Conservation (phyloP, 2,329 filamentous ascomycete genomes). For the Esteya vermicola region DNA sequence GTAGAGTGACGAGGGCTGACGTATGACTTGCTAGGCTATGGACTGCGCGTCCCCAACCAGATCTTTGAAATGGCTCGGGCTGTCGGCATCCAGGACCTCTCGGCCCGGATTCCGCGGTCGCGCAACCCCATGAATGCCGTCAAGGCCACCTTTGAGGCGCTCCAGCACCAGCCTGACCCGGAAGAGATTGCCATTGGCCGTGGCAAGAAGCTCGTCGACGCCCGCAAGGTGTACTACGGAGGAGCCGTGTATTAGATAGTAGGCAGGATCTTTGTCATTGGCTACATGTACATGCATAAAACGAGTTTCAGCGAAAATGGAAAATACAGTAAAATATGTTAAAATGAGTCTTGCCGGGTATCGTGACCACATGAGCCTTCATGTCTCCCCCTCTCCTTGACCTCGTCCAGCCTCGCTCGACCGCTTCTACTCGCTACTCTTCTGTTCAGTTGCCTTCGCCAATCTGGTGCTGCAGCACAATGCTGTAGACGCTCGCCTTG, state of each 20-base stretch:
- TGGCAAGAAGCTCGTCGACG: constrained; percentile 92
- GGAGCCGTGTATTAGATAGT: constrained; percentile 57
- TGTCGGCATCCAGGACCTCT: constrained; percentile 74
- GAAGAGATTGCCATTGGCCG: constrained; percentile 80
- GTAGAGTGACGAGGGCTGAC: no score
- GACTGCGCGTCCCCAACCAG: constrained; percentile 76
- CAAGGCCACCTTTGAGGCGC: constrained; percentile 75
- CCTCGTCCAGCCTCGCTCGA: no score
- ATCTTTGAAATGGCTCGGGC: constrained; percentile 91
- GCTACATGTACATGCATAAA: no score
- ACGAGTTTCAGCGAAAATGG: background rate
- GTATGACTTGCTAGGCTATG: constrained; percentile 53
- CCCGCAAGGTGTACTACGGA: constrained; percentile 92
- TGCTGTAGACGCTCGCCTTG: constrained; percentile 97
- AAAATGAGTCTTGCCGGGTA: no score
- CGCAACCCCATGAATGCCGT: constrained; percentile 97
- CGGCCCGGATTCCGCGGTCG: constrained; percentile 68
- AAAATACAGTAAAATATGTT: background rate
- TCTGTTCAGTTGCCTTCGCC: constrained; percentile 44
- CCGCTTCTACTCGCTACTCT: no score
- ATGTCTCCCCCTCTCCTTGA: constrained; percentile 12
- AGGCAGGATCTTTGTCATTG: no score
- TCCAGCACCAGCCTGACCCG: constrained; percentile 72
- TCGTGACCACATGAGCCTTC: no score
- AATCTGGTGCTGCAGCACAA: constrained; percentile 95